Base-by-base conservation (phyloP, 2,329 filamentous ascomycete species). In the Cryphonectria carpinicola region DNA sequence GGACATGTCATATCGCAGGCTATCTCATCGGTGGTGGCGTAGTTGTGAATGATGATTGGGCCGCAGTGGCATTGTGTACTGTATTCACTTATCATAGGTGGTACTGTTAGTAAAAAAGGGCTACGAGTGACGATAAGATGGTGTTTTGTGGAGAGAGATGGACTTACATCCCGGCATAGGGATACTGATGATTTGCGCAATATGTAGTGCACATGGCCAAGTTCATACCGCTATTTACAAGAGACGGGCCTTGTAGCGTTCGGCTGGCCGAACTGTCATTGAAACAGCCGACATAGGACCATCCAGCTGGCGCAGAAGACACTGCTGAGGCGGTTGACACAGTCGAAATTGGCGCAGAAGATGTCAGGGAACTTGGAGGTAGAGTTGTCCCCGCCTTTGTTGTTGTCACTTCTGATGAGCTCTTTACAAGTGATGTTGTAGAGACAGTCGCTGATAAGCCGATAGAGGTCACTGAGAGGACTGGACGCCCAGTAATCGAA, bases 1-100 rank as follows among this genome's bases (percentile, higher is more conserved):
- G 73, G 74, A 71, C 82, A 84, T 25, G 78, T 73, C 75, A 79
- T 78, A 64, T 74, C 75, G 75, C 83, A 84, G 8, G 81, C 82
- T 65, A 80, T 75, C 35, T 83, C 75, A 63, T 80, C 78, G 6
- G 76, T 25, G n/a, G 58, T 67, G 43, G 76, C 73, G 1, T 69
- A 64, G 32, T 74, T 65, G 49, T 76, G 37, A 7, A 39, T 72
- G 19, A 77, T 69, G 65, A 76, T 77, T 17, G 61, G 46, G 58
- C 73, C 75, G 43, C 75, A 76, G 62, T 71, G 74, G 70, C 74
- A 76, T 65, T 75, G 70, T 17, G 69, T 68, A 8, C 61, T 60
- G 35, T 73, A 74, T 61, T 75, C 75, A 41, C 66, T 67, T 19
- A 41, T 56, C 52, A 19, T 62, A 6, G 54, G n/a, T 2, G 25